Evolutionary conservation across 2,329 filamentous ascomycete species (phyloP), one percentile per base, ranked within the genome.

Genomic region (Fusarium graminum): DNA sequence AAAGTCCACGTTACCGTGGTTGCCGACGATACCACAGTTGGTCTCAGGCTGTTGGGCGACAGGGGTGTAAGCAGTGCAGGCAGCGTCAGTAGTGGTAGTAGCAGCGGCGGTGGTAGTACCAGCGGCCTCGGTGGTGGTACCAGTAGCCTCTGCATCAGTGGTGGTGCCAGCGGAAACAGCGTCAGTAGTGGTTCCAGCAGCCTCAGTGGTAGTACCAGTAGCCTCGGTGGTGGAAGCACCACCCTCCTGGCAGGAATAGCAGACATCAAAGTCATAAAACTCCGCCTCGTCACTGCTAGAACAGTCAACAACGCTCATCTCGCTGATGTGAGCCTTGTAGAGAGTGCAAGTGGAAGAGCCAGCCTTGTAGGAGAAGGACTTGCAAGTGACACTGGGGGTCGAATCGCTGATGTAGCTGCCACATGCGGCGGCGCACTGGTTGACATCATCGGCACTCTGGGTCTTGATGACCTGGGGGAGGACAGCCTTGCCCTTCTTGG

Each of bases 231-330:
- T 58, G 41, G 41, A 28, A 44, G 16, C 13, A 55, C 32, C 54
- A 13, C 36, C 41, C 40, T 58, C 52, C 12, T 38, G 16, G 13
- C 56, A 59, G 32, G 56, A 38, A n/a, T 43, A 59, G 32, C 56
- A 59, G 17, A 16, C n/a, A 5, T 28, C 28, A 22, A 55, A 28
- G 52, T 55, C 45, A 3, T 55, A 4, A 0, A 34, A 10, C 16
- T 29, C 34, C n/a, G 16, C 0, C 11, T n/a, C 16, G 4, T 49
- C 36, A 14, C 19, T 6, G 8, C 19, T 11, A 0, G 28, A 5
- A 1, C 16, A 2, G 9, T 6, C 0, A 3, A 28, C 12, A 1
- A 34, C 12, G 0, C 1, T 5, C 14, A 55, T 2, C 2, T 10
- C 7, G 29, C 36, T 34, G 0, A 55, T 6, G 4, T 3, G 13